Evolutionary conservation across 2,329 filamentous ascomycete species (phyloP), one percentile per base, ranked within the genome.

Genomic region (Fusarium fracticaudum): DNA sequence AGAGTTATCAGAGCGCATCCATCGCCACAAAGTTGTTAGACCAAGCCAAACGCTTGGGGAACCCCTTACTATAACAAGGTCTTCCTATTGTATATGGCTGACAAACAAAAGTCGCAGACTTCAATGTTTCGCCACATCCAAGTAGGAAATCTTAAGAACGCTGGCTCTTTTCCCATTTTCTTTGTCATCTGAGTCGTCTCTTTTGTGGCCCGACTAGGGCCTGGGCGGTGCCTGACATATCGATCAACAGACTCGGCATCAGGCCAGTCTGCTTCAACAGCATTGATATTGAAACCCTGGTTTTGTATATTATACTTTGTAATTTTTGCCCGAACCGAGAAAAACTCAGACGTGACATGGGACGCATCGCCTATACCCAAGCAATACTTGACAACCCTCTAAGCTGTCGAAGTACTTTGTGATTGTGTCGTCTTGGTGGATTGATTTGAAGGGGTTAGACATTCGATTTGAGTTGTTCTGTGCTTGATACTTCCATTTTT

Each of bases 41-140:
- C 33, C 33, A 35, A 35, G 33, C 33, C 33, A 35, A 35, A 35
- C 14, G 33, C 33, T 35, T 35, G 33, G 33, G 33, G 33, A 35
- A 35, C 33, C 3, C 33, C 33, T 35, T 35, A 35, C 33, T 35
- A 35, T 8, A 15, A 15, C 33, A 35, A 35, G 33, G 33, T 35
- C 33, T 35, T 35, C 33, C 33, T 35, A 35, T 35, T 15, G 33
- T 35, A 35, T 35, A 35, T 35, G 33, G 33, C 33, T 35, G 33
- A 38, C 37, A 20, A 38, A 20, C 37, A 38, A 20, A 73, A 73
- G 24, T 74, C 43, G 26, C 55, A 59, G 26, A 74, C 71, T 45
- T 74, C 67, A 15, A 64, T 53, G n/a, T 74, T 74, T 35, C 71
- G 62, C 71, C 71, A 74, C 62, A 74, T 71, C 71, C 50, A 73